Percentiles rank a stretch among this genome's conserved stretches.
phyloP scores from a whole-genome alignment of 2,329 filamentous ascomycete species.

The Colletotrichum liaoningense region DNA sequence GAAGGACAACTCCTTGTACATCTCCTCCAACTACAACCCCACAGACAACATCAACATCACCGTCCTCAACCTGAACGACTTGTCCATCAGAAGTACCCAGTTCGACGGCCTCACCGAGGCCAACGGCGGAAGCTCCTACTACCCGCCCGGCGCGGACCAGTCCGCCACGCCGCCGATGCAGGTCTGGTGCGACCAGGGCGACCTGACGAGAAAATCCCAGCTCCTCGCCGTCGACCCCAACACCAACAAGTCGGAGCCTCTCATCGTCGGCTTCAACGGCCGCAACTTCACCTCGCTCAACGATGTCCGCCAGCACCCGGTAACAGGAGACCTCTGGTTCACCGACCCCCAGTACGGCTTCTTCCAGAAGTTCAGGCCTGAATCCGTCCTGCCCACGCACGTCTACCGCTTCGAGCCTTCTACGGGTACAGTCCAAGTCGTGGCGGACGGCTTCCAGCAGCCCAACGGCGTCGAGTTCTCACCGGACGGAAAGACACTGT shows the following conservation, averaged over 20 bases:
- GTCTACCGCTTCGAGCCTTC: slow-evolving; percentile 60
- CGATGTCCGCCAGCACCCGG: slow-evolving; percentile 56
- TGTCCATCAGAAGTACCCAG: slow-evolving; percentile 36
- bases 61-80: slow-evolving; percentile 38
- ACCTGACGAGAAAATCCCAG: slow-evolving; percentile 28
- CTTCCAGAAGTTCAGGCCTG: slow-evolving; percentile 57
- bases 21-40: slow-evolving; percentile 34
- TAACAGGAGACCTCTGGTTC: slow-evolving; percentile 59
- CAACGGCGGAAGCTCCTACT: slow-evolving; percentile 39
- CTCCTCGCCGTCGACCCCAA: slow-evolving; percentile 33
- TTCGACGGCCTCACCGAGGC: slow-evolving; percentile 38
- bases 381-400: slow-evolving; percentile 55
- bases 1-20: slow-evolving; percentile 34
- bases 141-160: slow-evolving; percentile 34
- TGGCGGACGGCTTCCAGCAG: slow-evolving; percentile 60
- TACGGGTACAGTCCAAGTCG: slow-evolving; percentile 51
- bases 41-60: slow-evolving; percentile 37
- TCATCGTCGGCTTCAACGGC: slow-evolving; percentile 29
- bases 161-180: slow-evolving; percentile 38
- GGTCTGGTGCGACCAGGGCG: slow-evolving; percentile 36
- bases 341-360: slow-evolving; percentile 62
- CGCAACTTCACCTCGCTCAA: slow-evolving; percentile 59
- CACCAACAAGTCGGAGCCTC: slow-evolving; percentile 37
- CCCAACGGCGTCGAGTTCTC: slow-evolving; percentile 60
- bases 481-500: slow-evolving; percentile 56